A percentile compares a stretch with the other conserved stretches of the same genome.
These are phyloP conservation scores for Colletotrichum tropicicola DNA, from an alignment of 2,329 filamentous ascomycete species.

Conservation along the genomic window DNA sequence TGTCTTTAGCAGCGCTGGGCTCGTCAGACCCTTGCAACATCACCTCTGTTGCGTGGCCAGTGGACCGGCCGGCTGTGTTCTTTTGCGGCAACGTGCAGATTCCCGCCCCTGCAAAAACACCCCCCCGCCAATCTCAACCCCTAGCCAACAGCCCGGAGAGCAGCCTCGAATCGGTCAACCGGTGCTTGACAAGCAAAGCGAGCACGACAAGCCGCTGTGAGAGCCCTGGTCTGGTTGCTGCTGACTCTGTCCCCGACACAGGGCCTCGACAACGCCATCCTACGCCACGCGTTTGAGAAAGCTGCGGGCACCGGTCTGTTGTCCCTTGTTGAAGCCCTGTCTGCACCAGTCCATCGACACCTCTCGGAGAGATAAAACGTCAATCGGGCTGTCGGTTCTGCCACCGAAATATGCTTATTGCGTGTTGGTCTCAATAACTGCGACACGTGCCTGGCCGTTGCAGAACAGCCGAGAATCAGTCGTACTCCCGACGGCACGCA, in stretches of 20 bases:
- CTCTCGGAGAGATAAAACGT: constrained; percentile 41
- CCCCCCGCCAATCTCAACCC: constrained; percentile 25
- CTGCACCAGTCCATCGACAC: constrained; percentile 38
- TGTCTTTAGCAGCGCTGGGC: not conserved
- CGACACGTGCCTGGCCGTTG: constrained; percentile 18
- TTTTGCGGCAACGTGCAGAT: constrained; percentile 34
- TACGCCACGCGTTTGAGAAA: constrained; percentile 31
- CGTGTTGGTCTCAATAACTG: constrained; percentile 1
- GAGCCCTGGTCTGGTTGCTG: not conserved
- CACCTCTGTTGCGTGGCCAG: constrained; percentile 24
- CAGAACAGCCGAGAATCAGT: constrained; percentile 12
- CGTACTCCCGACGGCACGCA: not conserved
- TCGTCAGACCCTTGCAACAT: constrained; percentile 20
- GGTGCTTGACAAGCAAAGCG: constrained; percentile 12
- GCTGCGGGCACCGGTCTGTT: constrained; percentile 14
- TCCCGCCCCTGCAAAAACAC: constrained; percentile 25
- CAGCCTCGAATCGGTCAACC: constrained; percentile 30
- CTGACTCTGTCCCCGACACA: constrained; percentile 2
- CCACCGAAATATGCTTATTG: constrained; percentile 28
- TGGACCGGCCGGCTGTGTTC: constrained; percentile 26
- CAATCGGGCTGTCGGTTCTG: constrained; percentile 21
- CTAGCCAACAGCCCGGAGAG: constrained; percentile 30
- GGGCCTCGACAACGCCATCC: constrained; percentile 13
- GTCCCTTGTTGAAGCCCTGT: constrained; percentile 7
- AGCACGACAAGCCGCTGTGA: constrained; percentile 10